These are phyloP conservation scores for Magnolia officinalis DNA, from an alignment of 164 flowering plant species.

Conservation along the genomic window DNA sequence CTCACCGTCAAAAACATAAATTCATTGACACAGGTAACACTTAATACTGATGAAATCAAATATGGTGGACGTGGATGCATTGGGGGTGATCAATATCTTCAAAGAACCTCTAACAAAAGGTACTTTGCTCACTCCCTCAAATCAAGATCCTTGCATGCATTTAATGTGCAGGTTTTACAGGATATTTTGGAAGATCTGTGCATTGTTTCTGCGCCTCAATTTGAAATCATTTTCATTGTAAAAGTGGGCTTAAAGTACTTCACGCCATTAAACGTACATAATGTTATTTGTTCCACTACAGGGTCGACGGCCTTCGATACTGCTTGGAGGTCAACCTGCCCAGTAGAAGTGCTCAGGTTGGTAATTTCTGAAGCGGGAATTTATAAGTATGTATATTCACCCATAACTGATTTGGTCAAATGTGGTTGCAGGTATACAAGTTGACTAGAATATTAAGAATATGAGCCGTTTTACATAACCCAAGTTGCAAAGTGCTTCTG, in stretches of 20 bases:
- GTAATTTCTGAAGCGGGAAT: neutral
- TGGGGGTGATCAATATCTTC: constrained; percentile 18
- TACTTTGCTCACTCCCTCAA: neutral
- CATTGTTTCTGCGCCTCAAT: neutral
- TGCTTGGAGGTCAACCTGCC: constrained; percentile 11
- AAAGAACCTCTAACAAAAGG: constrained; percentile 13
- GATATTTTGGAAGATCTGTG: neutral
- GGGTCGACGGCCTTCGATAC: constrained; percentile 11
- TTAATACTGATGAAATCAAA: constrained; percentile 74
- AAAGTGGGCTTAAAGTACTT: too few relatives aligned
- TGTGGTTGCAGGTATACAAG: constrained; percentile 6
- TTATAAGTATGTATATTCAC: neutral
- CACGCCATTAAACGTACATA: too few relatives aligned
- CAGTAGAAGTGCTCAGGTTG: constrained; percentile 15
- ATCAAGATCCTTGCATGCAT: neutral
- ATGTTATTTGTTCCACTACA: neutral
- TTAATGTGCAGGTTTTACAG: neutral
- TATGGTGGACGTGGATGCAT: constrained; percentile 77
- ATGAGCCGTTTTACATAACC: neutral
- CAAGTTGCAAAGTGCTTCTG: neutral
- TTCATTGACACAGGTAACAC: constrained; percentile 41
- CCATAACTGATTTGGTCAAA: neutral
- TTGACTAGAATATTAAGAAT: constrained; percentile 9
- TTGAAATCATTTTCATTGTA: too few relatives aligned
- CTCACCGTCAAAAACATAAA: neutral